Evolutionary conservation across 2,329 filamentous ascomycete species (phyloP), one percentile per base, ranked within the genome.

Genomic region (Rhexocercosporidium sp.): DNA sequence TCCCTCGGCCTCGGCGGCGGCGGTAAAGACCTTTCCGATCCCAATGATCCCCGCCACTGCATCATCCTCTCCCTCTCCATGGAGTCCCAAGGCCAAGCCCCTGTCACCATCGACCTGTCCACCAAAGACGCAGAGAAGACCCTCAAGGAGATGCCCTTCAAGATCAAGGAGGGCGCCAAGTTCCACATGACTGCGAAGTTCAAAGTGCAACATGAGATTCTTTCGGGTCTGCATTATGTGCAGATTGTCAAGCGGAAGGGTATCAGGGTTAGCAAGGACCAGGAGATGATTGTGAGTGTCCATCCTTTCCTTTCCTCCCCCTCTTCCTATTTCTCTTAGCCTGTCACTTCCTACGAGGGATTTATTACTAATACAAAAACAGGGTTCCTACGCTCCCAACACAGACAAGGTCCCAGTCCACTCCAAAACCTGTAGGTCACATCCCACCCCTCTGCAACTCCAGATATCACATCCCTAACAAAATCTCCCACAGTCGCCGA

Each of bases 111-210:
- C 80, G 93, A 98, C 77, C 89, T 98, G 49, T 91, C 89, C 66
- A 81, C 86, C 8, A 86, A 92, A 25, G 92, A 90, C 66, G 90
- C 92, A 69, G 86, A 97, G 76, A 84, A 87, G 3, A 87, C 86
- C 16, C 90, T 99, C 72, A 97, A 97, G 84, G 86, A 93, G 78
- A 91, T 96, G 79, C 96, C 96, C 16, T 99, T 99, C 85, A 95
- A 88, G 78, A 97, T 99, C 84, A 99, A 98, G 86, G 96, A 98
- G 81, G 94, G 93, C 64, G 88, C 91, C 74, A 91, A 89, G 75
- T 99, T 98, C 84, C 93, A 92, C 81, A 98, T 98, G 92, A 94
- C 92, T 79, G 94, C 92, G 66, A 88, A 88, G 70, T 99, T 98
- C 86, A 92, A 94, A 83, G 96, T 99, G 54, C 94, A 99, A 85